Evolutionary conservation across 371 early-diverging fungal genomes (phyloP).

Genomic region (Mucor plumbeus): DNA sequence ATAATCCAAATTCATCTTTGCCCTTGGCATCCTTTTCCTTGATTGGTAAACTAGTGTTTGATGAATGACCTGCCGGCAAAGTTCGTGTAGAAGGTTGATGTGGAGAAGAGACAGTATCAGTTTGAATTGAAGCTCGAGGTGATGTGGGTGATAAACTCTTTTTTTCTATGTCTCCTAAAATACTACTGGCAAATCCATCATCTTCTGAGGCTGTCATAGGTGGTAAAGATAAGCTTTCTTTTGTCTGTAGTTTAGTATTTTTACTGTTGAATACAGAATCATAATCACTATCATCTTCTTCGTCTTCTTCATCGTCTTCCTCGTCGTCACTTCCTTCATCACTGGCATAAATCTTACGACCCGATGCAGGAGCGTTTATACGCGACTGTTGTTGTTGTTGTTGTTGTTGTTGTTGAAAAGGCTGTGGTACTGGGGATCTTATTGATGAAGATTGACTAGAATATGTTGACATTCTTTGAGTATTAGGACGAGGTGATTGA

Average conservation of each 20-base stretch:
- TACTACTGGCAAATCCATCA: slow-evolving; percentile 19
- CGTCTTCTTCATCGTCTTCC: slow-evolving; percentile 39
- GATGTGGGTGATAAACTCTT: slow-evolving; percentile 4
- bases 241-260: background rate
- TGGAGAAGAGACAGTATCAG: background rate
- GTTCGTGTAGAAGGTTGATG: background rate
- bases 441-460: slow-evolving; percentile 11
- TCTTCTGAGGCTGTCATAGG: slow-evolving; percentile 13
- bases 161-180: slow-evolving; percentile 19
- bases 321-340: slow-evolving; percentile 50
- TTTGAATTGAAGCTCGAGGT: background rate
- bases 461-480: slow-evolving; percentile 17
- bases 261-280: slow-evolving; percentile 28
- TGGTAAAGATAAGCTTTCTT: slow-evolving; percentile 15
- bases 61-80: background rate
- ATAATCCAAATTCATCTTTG: slow-evolving; percentile 15
- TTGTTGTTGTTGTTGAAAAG: slow-evolving; percentile 6
- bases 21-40: background rate
- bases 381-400: slow-evolving; percentile 12
- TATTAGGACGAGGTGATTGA: background rate
- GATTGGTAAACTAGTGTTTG: background rate
- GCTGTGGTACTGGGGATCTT: background rate
- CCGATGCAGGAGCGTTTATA: background rate
- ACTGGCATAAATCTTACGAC: slow-evolving; percentile 44
- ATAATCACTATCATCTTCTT: slow-evolving; percentile 36